A percentile compares a stretch with the other conserved stretches of the same genome.
Evolutionary conservation across 768 basidiomycete species (phyloP).

Genomic region (Cytidiella melzeri): DNA sequence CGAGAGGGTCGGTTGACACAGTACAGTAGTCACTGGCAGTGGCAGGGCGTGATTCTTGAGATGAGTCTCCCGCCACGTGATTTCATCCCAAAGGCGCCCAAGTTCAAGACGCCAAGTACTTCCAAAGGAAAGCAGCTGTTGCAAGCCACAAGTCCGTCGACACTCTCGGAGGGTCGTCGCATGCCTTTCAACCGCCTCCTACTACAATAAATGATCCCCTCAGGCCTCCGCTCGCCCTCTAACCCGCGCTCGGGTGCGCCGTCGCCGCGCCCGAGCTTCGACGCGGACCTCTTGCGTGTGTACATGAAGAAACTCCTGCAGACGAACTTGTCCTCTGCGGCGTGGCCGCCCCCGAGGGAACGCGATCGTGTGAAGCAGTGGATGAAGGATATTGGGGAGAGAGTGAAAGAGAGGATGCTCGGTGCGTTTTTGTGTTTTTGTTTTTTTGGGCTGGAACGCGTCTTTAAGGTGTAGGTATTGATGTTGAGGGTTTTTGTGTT

Average conservation of each 20-base stretch:
- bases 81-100: too few relatives aligned
- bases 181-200: slow-evolving; percentile 8
- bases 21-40: too few relatives aligned
- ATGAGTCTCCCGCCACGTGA: too few relatives aligned
- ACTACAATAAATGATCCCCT: slow-evolving; percentile 13
- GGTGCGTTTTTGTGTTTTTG: slow-evolving; percentile 26
- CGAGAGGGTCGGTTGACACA: too few relatives aligned
- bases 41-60: too few relatives aligned
- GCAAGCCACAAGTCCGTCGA: slow-evolving; percentile 1
- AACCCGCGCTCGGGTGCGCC: slow-evolving; percentile 56
- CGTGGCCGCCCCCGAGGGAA: slow-evolving; percentile 68
- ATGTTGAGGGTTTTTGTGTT: slow-evolving; percentile 5
- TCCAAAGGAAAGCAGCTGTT: neutral
- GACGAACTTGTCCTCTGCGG: slow-evolving; percentile 54
- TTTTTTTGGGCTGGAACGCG: too few relatives aligned
- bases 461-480: neutral
- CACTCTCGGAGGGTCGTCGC: slow-evolving; percentile 10
- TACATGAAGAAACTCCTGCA: slow-evolving; percentile 82
- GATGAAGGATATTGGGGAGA: slow-evolving; percentile 81
- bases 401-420: slow-evolving; percentile 81
- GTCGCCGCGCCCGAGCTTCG: slow-evolving; percentile 54
- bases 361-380: slow-evolving; percentile 63
- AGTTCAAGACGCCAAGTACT: neutral
- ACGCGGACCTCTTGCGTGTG: slow-evolving; percentile 61
- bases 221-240: slow-evolving; percentile 55